phyloP scores from a whole-genome alignment of 169 alveolate genomes.

The Amoebophrya sp. region DNA sequence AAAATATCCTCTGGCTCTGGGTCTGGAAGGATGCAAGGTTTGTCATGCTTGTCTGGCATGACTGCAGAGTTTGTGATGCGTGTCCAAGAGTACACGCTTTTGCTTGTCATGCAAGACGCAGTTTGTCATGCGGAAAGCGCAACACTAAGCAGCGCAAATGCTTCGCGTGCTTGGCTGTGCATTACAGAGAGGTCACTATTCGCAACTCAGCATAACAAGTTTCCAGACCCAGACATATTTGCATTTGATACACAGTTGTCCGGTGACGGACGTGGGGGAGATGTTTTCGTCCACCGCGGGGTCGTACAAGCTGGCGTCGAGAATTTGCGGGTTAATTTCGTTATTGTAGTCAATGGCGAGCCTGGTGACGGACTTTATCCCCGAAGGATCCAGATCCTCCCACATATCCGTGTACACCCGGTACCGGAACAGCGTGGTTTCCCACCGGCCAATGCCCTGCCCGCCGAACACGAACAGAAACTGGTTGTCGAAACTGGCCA shows the following conservation, averaged over 20 bases:
- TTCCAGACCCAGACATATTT: too few relatives aligned
- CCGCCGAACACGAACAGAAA: background rate
- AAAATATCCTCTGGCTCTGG: too few relatives aligned
- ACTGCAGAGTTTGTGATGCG: too few relatives aligned
- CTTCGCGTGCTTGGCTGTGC: too few relatives aligned
- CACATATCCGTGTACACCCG: background rate
- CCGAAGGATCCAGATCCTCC: background rate
- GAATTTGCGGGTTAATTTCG: background rate
- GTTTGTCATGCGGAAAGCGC: too few relatives aligned
- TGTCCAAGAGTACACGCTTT: too few relatives aligned
- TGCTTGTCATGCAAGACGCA: too few relatives aligned
- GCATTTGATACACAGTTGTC: background rate
- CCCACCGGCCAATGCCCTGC: background rate
- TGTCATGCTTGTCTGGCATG: too few relatives aligned
- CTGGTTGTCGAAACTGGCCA: background rate
- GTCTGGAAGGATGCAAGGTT: too few relatives aligned
- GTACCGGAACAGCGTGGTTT: background rate
- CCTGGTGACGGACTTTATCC: background rate
- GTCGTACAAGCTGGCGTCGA: background rate
- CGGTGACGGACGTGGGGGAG: background rate
- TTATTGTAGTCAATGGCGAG: background rate
- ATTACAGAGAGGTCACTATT: too few relatives aligned
- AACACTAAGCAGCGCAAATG: too few relatives aligned
- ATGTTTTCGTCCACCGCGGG: background rate
- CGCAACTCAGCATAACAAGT: too few relatives aligned